Evolutionary conservation across 225 moss, liverwort and hornwort genomes (phyloP), one percentile per base, ranked within the genome.

Genomic region (Pseudisothecium myosuroides): DNA sequence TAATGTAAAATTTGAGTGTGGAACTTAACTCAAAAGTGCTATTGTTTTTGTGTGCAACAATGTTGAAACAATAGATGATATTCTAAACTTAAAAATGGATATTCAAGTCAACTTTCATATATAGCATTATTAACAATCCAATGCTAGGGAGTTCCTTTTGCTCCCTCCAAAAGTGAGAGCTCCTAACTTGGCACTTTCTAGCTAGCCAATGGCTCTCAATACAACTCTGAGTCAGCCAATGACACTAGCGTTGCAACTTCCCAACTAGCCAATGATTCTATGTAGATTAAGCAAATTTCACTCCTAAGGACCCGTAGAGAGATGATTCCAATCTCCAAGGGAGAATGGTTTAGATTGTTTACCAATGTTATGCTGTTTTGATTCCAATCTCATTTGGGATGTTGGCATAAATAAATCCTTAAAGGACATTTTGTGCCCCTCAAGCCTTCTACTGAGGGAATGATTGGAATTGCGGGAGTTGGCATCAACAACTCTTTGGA

Each of bases 401-500:
- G 32, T 0, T 74, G 1, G 6, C 14, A 22, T 69, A 11, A 69
- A 39, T 22, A 17, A 36, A 65, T 5, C 36, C 19, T 36, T 11
- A 37, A 37, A 67, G 37, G 6, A 67, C 43, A 73, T 45, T 45
- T 24, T 0, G 0, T 23, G 14, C 23, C 39, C 23, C 4, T 13
- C 0, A 0, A 1, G 2, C 39, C 22, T 68, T 23, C 22, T n/a
- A 2, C 0, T 23, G 0, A 7, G 2, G 7, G 23, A n/a, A 12
- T n/a, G 17, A 32, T 0, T 62, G 0, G 24, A 7, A 7, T 8
- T 41, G 24, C 0, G 0, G 2, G 22, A 71, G 27, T 0, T 27
- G 0, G 5, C 0, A 2, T 10, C 72, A 43, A 72, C 1, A 3
- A 0, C 16, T 16, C 9, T 22, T 10, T 43, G 0, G 1, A 73